phyloP scores from a whole-genome alignment of 306 rosid species.

The Quercus rubra region DNA sequence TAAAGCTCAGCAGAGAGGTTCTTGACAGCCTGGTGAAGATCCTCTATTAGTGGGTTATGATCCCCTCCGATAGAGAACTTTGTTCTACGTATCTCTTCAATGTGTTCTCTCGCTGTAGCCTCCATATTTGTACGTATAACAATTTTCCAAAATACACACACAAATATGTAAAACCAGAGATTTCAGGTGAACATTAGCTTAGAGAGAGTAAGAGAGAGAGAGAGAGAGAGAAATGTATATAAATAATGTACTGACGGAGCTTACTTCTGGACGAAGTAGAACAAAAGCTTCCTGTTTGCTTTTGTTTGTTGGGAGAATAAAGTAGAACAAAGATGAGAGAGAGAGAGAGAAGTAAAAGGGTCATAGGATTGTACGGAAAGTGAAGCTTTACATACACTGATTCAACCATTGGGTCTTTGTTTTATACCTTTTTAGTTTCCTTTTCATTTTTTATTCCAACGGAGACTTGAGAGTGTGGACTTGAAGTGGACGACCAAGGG shows the following conservation, averaged over 20 bases:
- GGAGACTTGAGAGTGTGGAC: too few species aligned
- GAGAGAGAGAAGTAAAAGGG: background rate
- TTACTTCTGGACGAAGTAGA: constrained; percentile 10
- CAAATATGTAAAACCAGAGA: background rate
- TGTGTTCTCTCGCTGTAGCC: constrained; percentile 36
- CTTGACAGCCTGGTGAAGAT: constrained; percentile 56
- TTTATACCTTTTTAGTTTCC: too few species aligned
- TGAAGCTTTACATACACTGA: background rate
- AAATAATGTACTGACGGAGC: background rate
- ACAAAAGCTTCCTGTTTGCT: too few species aligned
- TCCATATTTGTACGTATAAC: constrained; percentile 7
- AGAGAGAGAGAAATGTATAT: background rate
- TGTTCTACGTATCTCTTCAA: constrained; percentile 44
- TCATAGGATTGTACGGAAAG: background rate
- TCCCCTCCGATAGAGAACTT: constrained; percentile 62
- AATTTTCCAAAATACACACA: background rate
- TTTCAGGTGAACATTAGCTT: background rate
- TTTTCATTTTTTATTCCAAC: too few species aligned
- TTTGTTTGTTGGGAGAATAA: background rate
- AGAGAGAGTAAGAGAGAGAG: background rate
- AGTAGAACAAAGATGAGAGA: background rate
- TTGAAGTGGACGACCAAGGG: too few species aligned
- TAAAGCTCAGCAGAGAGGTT: constrained; percentile 65
- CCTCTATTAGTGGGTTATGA: constrained; percentile 37
- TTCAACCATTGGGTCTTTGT: background rate